Base-by-base conservation (phyloP, 1,284 basidiomycete genomes). In the Neolentinus lepideus region DNA sequence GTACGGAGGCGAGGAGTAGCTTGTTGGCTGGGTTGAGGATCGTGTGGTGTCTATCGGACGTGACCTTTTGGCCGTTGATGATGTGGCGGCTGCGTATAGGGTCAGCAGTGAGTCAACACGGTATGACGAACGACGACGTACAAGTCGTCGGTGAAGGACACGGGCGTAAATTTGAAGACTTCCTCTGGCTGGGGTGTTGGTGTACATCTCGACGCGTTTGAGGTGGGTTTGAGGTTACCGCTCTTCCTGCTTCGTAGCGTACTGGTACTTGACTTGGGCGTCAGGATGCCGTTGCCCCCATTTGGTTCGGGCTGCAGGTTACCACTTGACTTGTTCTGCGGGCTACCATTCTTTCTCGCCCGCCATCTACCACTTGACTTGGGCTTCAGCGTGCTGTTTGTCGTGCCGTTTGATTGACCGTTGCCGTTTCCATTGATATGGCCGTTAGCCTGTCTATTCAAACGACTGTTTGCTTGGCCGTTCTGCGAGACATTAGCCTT, bases 1-100 rank as follows among this genome's bases (percentile, higher is more conserved):
- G 60, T 2, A 57, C 60, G 21, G 54, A 43, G 8, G 59, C 48
- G 38, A 58, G 43, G 33, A 54, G 51, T 14, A 53, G 38, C 48
- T 55, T 58, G 8, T 58, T 61, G n/a, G 60, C 45, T 10, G 60
- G 60, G 50, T 61, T 58, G 31, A 60, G 21, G 35, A 61, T 45
- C 4, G 22, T 29, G 27, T 21, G 47, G 22, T 25, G 14, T n/a
- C 11, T 4, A 16, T 50, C 24, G 6, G 47, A 50, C 6, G 47
- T 26, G 12, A 26, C 24, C 22, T 50, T 50, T 26, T n/a, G 47
- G n/a, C 47, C 47, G 22, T 50, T 50, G 47, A 50, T 26, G 8
- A 25, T 50, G 22, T 50, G 47, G 4, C 16, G 22, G 47, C 47
- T 50, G 22, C 8, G 21, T 8, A 26, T 22, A n/a, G 24, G 47